A percentile compares a stretch with the other conserved stretches of the same genome.
These are phyloP conservation scores for Serendipita vermifera DNA, from an alignment of 768 basidiomycete species.

Conservation along the genomic window DNA sequence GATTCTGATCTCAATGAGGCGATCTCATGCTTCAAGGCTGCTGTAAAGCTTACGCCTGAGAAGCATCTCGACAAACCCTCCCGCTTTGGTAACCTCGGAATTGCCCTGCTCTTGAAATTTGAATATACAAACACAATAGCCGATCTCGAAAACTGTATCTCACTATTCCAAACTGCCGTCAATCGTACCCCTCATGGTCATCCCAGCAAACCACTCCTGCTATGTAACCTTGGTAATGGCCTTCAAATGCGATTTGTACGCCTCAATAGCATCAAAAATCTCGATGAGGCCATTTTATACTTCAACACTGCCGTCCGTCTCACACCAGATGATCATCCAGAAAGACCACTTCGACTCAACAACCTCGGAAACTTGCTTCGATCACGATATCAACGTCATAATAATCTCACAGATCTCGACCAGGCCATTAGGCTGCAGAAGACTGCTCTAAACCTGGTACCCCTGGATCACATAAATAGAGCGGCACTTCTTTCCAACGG, in stretches of 20 bases:
- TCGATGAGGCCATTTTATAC: not conserved
- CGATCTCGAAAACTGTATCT: not conserved
- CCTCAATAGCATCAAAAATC: not conserved
- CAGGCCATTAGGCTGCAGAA: not conserved
- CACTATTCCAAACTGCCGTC: not conserved
- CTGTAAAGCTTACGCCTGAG: too few relatives aligned
- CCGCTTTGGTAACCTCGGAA: too few relatives aligned
- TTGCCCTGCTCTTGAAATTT: not conserved
- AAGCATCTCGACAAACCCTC: too few relatives aligned
- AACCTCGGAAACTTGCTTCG: not conserved
- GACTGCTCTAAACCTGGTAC: conserved; percentile 12
- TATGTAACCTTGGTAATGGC: not conserved
- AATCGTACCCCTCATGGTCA: not conserved
- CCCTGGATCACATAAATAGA: conserved; percentile 12
- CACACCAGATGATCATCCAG: conserved; percentile 5
- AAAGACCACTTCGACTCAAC: not conserved
- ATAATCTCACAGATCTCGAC: too few relatives aligned
- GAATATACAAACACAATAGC: not conserved
- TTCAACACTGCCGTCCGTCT: not conserved
- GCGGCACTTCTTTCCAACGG: conserved; percentile 10
- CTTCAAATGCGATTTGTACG: not conserved
- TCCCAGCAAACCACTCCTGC: not conserved
- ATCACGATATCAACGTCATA: too few relatives aligned
- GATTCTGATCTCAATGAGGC: too few relatives aligned
- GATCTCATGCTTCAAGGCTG: too few relatives aligned